phyloP scores from a whole-genome alignment of 169 alveolate genomes.

The Plasmodium malariae region DNA sequence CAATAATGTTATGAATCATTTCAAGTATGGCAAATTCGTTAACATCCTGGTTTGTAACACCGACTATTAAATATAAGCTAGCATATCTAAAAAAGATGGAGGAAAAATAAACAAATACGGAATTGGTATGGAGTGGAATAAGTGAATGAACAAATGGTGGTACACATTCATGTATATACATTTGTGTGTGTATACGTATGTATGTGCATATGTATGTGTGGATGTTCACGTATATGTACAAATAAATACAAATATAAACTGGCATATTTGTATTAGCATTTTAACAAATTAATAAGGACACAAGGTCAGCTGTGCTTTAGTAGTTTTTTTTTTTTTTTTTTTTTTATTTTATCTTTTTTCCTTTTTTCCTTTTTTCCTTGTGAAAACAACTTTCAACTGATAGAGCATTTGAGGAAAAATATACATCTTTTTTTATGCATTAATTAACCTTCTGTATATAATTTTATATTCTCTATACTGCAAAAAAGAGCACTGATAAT shows the following conservation, averaged over 20 bases:
- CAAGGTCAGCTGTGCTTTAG: neutral
- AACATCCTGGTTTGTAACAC: conserved; percentile 85
- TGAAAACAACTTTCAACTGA: neutral
- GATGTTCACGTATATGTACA: neutral
- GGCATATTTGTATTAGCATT: neutral
- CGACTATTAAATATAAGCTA: conserved; percentile 96
- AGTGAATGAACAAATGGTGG: too few relatives aligned
- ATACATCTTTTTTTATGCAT: too few relatives aligned
- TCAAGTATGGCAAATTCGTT: conserved; percentile 97
- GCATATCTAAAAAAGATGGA: conserved; percentile 93
- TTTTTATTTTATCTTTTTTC: too few relatives aligned
- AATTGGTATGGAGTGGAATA: too few relatives aligned
- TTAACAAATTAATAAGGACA: neutral
- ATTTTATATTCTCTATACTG: conserved; percentile 97
- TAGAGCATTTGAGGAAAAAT: too few relatives aligned
- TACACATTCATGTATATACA: neutral
- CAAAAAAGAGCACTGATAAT: conserved; percentile 96
- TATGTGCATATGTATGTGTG: neutral
- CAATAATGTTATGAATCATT: conserved; percentile 98
- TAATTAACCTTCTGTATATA: conserved; percentile 86
- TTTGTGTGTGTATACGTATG: neutral
- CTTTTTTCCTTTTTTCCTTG: neutral
- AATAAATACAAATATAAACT: neutral
- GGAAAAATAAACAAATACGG: conserved; percentile 48
- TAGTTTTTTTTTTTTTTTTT: neutral